Evolutionary conservation across 1,139 yeast species (phyloP).

Genomic region (Arxiozyma bovina): DNA sequence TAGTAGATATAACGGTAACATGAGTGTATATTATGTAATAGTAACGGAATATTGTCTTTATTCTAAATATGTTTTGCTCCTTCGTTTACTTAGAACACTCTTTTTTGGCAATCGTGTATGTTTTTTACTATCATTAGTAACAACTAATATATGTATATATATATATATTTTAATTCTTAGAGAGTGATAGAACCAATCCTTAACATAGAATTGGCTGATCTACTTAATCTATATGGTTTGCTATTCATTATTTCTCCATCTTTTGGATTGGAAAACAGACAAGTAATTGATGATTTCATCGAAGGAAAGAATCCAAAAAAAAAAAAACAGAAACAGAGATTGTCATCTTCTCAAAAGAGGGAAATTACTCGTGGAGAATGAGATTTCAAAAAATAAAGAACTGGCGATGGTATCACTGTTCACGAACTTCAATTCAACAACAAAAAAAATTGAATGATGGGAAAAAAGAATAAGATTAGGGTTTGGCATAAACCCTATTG

Average conservation of each 20-base stretch:
- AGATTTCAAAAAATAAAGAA: no score
- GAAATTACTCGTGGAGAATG: not conserved
- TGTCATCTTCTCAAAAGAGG: no score
- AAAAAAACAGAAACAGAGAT: no score
- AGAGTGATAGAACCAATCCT: not conserved
- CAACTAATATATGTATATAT: no score
- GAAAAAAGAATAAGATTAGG: not conserved
- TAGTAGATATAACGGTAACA: slow-evolving; percentile 83
- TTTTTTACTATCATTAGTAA: no score
- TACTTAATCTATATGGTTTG: no score
- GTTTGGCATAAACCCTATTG: not conserved
- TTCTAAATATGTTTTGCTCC: not conserved
- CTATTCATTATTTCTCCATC: not conserved
- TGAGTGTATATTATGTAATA: slow-evolving; percentile 8
- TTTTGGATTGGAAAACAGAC: not conserved
- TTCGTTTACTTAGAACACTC: not conserved
- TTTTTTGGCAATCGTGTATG: not conserved
- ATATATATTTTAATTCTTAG: no score
- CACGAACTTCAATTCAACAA: not conserved
- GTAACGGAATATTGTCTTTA: no score
- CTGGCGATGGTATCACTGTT: not conserved
- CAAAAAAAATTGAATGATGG: not conserved
- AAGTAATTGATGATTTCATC: not conserved
- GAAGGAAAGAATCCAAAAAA: no score
- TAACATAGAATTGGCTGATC: not conserved